These are phyloP conservation scores for Eremothecium cymbalariae DNA, from an alignment of 1,139 yeast genomes.

Conservation along the genomic window DNA sequence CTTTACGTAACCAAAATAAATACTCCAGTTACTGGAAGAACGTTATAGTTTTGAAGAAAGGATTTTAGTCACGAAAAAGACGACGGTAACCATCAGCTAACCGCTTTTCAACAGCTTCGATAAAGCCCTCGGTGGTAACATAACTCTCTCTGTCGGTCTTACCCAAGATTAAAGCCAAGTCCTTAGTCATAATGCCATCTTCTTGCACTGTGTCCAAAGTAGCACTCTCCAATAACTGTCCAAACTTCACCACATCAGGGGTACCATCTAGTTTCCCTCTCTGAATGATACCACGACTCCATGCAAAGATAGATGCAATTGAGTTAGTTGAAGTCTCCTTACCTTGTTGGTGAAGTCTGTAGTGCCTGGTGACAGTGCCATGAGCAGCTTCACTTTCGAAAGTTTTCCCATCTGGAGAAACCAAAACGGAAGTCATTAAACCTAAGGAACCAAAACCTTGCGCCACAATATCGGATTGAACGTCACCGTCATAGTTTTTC, in stretches of 20 bases:
- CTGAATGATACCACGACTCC: constrained; percentile 78
- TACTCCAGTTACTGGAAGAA: too few species aligned
- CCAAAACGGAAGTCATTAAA: constrained; percentile 72
- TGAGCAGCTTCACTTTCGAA: constrained; percentile 83
- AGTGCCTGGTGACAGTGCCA: constrained; percentile 83
- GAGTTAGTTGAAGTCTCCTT: constrained; percentile 80
- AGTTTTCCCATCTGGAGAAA: constrained; percentile 81
- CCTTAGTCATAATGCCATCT: constrained; percentile 77
- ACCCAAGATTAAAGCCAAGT: constrained; percentile 68
- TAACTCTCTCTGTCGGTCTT: constrained; percentile 55
- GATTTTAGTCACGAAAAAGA: constrained; percentile 7
- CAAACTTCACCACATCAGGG: constrained; percentile 62
- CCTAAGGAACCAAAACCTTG: constrained; percentile 84
- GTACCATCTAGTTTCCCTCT: constrained; percentile 71
- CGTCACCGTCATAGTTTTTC: constrained; percentile 84
- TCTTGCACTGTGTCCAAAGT: constrained; percentile 63
- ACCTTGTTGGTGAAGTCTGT: constrained; percentile 76
- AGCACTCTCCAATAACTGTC: constrained; percentile 56
- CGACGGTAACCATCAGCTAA: constrained; percentile 18
- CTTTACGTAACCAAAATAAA: too few species aligned
- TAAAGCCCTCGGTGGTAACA: constrained; percentile 69
- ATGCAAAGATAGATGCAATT: constrained; percentile 76
- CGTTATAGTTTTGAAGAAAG: not conserved
- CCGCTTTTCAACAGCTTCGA: constrained; percentile 57
- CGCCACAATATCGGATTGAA: constrained; percentile 76